phyloP scores from a whole-genome alignment of 371 early-diverging fungal species.

The Nematocida ironsii region DNA sequence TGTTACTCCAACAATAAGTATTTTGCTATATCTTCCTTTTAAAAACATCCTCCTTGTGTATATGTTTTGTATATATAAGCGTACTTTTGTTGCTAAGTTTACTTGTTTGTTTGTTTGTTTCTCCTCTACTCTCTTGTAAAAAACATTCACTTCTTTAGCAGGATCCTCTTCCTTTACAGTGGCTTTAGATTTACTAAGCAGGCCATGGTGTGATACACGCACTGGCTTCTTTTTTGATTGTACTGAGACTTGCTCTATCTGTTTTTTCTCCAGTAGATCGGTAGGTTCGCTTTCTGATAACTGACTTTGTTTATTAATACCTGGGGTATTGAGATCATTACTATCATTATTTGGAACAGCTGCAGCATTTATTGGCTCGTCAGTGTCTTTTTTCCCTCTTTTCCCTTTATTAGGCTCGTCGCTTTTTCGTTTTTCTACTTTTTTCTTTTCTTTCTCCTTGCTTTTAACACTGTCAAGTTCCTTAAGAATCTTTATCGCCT shows the following conservation, averaged over 20 bases:
- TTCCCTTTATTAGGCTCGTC: conserved; percentile 3
- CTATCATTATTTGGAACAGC: too few species aligned
- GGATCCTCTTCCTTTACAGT: not conserved
- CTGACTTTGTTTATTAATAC: too few species aligned
- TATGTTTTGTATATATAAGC: not conserved
- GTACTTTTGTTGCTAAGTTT: not conserved
- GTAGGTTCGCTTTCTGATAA: not conserved
- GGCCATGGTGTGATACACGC: not conserved
- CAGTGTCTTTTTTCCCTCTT: not conserved
- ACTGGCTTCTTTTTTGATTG: not conserved
- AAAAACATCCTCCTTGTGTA: conserved; percentile 6
- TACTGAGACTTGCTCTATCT: not conserved
- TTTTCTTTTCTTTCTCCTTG: conserved; percentile 11
- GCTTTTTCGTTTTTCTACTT: conserved; percentile 24
- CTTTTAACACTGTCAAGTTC: conserved; percentile 42
- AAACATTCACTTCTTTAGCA: not conserved
- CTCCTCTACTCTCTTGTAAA: not conserved
- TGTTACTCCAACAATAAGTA: not conserved
- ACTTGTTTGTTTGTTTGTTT: conserved; percentile 11
- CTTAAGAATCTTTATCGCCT: conserved; percentile 25
- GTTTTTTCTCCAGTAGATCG: not conserved
- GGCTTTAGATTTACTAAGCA: not conserved
- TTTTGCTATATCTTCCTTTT: not conserved
- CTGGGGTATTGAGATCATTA: too few species aligned
- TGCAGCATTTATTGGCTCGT: not conserved